These are phyloP conservation scores for Pestalotiopsis sp. DNA, from an alignment of 2,329 filamentous ascomycete genomes.

Conservation along the genomic window DNA sequence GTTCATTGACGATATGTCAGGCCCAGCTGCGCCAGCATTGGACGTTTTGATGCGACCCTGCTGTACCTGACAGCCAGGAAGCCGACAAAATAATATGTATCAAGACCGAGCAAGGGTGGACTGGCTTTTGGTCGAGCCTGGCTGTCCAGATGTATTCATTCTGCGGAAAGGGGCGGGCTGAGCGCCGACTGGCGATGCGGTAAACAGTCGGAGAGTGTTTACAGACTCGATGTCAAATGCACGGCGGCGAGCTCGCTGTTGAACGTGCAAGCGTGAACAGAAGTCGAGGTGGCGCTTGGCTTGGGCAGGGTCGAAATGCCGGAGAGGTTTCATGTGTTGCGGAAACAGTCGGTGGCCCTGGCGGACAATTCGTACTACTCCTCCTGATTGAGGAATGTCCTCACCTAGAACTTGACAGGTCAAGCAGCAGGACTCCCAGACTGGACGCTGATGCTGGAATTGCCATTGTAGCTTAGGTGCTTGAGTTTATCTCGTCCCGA, in stretches of 20 bases:
- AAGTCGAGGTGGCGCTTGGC: background rate
- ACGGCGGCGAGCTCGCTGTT: background rate
- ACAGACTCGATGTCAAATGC: background rate
- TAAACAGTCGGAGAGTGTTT: background rate
- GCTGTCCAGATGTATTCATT: background rate
- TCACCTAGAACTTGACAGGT: background rate
- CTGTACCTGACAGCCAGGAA: background rate
- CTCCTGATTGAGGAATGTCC: background rate
- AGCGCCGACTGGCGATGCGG: background rate
- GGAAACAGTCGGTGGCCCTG: background rate
- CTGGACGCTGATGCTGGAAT: background rate
- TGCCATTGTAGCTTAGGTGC: background rate
- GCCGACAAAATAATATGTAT: background rate
- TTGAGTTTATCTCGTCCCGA: background rate
- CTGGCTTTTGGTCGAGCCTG: background rate
- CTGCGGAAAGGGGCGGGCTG: background rate
- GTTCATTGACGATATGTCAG: background rate
- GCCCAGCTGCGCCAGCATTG: background rate
- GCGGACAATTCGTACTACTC: background rate
- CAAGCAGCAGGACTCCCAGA: background rate
- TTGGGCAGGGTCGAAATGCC: background rate
- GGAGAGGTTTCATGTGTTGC: background rate
- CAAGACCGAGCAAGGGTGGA: background rate
- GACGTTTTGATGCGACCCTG: background rate
- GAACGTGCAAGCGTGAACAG: background rate